Base-by-base conservation (phyloP, 202 grass and related monocot genomes). In the Schoenoplectus tabernaemontani region DNA sequence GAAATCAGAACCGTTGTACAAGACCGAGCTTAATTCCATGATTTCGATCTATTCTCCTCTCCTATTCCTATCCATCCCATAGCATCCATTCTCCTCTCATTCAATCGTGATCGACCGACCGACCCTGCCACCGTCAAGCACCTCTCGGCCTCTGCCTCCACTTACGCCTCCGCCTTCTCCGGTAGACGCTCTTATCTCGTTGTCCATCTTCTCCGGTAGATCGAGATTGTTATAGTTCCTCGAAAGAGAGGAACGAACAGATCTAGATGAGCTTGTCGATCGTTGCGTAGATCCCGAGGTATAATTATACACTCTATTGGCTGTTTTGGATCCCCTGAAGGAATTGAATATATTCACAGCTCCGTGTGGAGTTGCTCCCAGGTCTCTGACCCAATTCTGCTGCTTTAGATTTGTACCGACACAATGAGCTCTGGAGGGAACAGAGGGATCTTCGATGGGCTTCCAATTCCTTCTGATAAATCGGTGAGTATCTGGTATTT, bases 381-480 rank as follows among this genome's bases (percentile, higher is more conserved):
- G 16, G 15, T 54, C 51, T 66, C 54, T 46, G 50, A 42, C 34
- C 43, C 6, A 15, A 44, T 24, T 73, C 15, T 76, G 62, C 64
- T 61, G 80, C 65, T 43, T 57, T 50, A 76, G 50, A 83, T 73
- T 76, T 47, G 67, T 4, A n/a, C 60, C 62, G 86, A 63, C 64
- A 84, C 56, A 65, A 97, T 98, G 95, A 92, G 82, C 81, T 59
- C 79, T 12, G 81, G 86, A 68, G 48, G 81, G 79, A 89, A 71
- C 75, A 86, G 75, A 78, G 89, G 91, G 82, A 85, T 95, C 82
- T 98, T 98, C 38, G 91, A 98, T 24, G 95, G 91, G 32, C 90
- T 95, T 57, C 95, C 91, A 0, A 98, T 98, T 69, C 91, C 95
- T 56, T 69, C 88, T 53, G 95, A 95, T 72, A 98, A 95, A 82